phyloP scores from a whole-genome alignment of 1,139 yeast species.

The Yamadazyma triangularis region DNA sequence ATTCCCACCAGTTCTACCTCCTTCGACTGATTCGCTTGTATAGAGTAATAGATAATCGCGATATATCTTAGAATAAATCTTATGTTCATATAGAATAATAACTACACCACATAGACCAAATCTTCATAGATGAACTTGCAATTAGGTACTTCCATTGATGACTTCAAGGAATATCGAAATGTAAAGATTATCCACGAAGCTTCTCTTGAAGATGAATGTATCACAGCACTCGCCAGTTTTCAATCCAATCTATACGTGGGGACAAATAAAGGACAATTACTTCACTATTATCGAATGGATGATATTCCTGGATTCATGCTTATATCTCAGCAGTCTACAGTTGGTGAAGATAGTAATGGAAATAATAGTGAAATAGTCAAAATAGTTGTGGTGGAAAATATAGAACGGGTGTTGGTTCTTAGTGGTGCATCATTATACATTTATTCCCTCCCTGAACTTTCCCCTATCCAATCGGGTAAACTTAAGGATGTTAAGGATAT shows the following conservation, averaged over 20 bases:
- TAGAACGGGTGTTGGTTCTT: slow-evolving; percentile 58
- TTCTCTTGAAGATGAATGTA: background rate
- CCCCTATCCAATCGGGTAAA: slow-evolving; percentile 70
- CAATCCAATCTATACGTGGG: slow-evolving; percentile 72
- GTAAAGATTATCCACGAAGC: background rate
- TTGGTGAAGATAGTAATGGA: slow-evolving; percentile 22
- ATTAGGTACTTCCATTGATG: background rate
- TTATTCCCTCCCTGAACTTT: slow-evolving; percentile 74
- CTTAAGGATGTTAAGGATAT: slow-evolving; percentile 52
- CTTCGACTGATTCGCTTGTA: background rate
- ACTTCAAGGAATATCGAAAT: background rate
- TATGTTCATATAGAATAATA: slow-evolving; percentile 91
- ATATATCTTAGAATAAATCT: slow-evolving; percentile 79
- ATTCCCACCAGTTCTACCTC: slow-evolving; percentile 49
- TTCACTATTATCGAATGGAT: slow-evolving; percentile 68
- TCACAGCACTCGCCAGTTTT: slow-evolving; percentile 26
- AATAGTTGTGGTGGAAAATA: slow-evolving; percentile 54
- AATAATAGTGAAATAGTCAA: slow-evolving; percentile 48
- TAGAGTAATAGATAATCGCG: slow-evolving; percentile 10
- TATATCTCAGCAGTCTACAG: slow-evolving; percentile 40
- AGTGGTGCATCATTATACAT: slow-evolving; percentile 54
- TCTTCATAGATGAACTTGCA: slow-evolving; percentile 13
- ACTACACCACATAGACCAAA: slow-evolving; percentile 78
- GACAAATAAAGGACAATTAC: slow-evolving; percentile 63
- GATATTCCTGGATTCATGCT: slow-evolving; percentile 52